A percentile compares a stretch with the other conserved stretches of the same genome.
Evolutionary conservation across 2,329 filamentous ascomycete species (phyloP).

Genomic region (Ophiostoma fasciatum): DNA sequence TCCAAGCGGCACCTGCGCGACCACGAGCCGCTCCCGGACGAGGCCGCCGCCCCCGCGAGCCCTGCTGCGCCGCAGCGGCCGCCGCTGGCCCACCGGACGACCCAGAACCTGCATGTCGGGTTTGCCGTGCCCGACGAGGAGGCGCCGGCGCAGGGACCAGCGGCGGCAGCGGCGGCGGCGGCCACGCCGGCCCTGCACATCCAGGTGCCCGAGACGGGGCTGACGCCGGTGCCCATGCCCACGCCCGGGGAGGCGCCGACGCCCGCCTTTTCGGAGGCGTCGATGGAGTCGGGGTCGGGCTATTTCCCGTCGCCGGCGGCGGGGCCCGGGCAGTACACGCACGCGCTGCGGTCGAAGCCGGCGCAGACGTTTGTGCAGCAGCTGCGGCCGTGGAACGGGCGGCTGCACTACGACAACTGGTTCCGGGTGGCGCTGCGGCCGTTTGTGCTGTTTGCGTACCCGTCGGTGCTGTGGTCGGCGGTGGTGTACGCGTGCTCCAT

Average conservation of each 20-base stretch:
- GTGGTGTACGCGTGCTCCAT: conserved; percentile 76
- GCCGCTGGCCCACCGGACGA: background rate
- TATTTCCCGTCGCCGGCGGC: no score
- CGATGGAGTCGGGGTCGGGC: no score
- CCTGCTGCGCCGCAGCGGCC: no score
- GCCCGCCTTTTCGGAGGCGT: no score
- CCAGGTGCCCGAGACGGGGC: no score
- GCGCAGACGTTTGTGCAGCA: conserved; percentile 59
- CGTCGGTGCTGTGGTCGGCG: conserved; percentile 76
- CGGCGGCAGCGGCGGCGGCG: no score
- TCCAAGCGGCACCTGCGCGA: conserved; percentile 2
- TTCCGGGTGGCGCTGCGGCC: conserved; percentile 61
- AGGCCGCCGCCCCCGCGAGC: no score
- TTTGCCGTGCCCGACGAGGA: conserved; percentile 28
- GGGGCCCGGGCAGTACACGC: conserved; percentile 42
- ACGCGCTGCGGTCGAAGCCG: conserved; percentile 50
- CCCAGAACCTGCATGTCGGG: conserved; percentile 35
- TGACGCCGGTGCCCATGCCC: no score
- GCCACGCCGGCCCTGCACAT: no score
- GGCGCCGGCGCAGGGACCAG: background rate
- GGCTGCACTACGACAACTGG: conserved; percentile 68
- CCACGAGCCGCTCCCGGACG: background rate
- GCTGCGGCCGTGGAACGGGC: conserved; percentile 62
- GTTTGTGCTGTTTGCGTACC: conserved; percentile 77
- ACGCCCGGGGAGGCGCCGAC: no score